phyloP scores from a whole-genome alignment of 495 filamentous ascomycete genomes.

The Penicillium robsamsonii region DNA sequence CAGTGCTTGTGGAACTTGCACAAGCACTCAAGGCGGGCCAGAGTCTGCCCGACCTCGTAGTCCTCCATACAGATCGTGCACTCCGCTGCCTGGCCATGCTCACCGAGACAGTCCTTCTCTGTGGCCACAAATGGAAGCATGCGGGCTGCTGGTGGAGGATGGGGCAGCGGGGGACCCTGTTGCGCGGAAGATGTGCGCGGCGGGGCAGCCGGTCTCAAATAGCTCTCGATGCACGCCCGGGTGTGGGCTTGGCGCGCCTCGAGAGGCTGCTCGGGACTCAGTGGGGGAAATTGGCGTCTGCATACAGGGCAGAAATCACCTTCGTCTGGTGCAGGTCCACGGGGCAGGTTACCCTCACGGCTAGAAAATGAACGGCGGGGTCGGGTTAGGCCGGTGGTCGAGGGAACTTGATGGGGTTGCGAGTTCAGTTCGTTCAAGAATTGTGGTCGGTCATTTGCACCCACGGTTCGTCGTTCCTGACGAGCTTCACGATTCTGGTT shows the following conservation, averaged over 20 bases:
- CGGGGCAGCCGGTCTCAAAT: conserved; percentile 21
- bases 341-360: conserved; percentile 17
- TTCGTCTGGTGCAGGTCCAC: conserved; percentile 55
- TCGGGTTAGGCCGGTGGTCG: conserved; percentile 19
- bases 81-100: conserved; percentile 60
- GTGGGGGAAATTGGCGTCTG: conserved; percentile 68
- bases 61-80: conserved; percentile 97
- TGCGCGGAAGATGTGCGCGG: conserved; percentile 16
- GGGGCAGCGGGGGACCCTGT: conserved; percentile 20
- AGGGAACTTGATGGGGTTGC: neutral
- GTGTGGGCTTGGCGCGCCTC: conserved; percentile 73
- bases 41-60: conserved; percentile 76
- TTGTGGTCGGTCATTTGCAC: conserved; percentile 14
- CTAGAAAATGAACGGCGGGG: conserved; percentile 12
- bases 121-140: conserved; percentile 77
- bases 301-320: conserved; percentile 93
- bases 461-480: conserved; percentile 20
- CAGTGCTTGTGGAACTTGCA: conserved; percentile 86
- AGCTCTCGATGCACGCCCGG: conserved; percentile 63
- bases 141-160: conserved; percentile 30
- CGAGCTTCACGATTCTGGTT: conserved; percentile 8
- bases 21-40: conserved; percentile 86
- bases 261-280: conserved; percentile 58
- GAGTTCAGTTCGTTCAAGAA: conserved; percentile 6
- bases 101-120: conserved; percentile 85